Evolutionary conservation across 805 yeast species (phyloP).

Genomic region (Candida mattraensis): DNA sequence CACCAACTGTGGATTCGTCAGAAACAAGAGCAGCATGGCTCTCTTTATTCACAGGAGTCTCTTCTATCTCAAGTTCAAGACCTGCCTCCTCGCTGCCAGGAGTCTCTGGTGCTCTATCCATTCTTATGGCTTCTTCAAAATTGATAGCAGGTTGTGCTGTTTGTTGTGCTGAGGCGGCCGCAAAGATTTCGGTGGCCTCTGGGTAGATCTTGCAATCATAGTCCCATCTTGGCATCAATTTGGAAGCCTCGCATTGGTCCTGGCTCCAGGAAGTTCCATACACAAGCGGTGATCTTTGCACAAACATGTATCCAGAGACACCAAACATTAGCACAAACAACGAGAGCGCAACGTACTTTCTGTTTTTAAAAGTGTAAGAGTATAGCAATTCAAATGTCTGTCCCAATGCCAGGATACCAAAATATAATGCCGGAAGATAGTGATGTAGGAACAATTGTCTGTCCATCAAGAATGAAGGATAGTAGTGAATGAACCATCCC

Average conservation of each 20-base stretch:
- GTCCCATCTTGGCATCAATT: constrained; percentile 76
- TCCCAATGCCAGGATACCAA: constrained; percentile 43
- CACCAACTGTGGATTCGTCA: constrained; percentile 19
- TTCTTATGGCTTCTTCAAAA: constrained; percentile 15
- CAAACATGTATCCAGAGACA: constrained; percentile 54
- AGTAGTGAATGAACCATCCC: constrained; percentile 73
- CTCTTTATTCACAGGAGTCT: constrained; percentile 10
- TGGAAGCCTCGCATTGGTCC: constrained; percentile 58
- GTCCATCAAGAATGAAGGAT: constrained; percentile 83
- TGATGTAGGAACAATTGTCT: constrained; percentile 94
- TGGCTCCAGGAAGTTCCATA: constrained; percentile 83
- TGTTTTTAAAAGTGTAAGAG: constrained; percentile 33
- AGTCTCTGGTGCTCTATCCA: too few relatives aligned
- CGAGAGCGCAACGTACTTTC: constrained; percentile 44
- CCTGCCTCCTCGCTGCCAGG: too few relatives aligned
- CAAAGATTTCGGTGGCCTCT: constrained; percentile 9
- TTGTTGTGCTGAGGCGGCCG: constrained; percentile 6
- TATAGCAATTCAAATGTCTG: constrained; percentile 33
- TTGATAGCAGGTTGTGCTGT: constrained; percentile 9
- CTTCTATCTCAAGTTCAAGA: constrained; percentile 6
- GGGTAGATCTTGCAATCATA: constrained; percentile 71
- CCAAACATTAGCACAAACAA: constrained; percentile 49
- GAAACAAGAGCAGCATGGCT: constrained; percentile 8
- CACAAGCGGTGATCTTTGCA: constrained; percentile 65
- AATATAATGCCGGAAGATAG: constrained; percentile 89